These are phyloP conservation scores for Cutaneotrichosporon arboriforme DNA, from an alignment of 1,284 basidiomycete genomes.

Conservation along the genomic window DNA sequence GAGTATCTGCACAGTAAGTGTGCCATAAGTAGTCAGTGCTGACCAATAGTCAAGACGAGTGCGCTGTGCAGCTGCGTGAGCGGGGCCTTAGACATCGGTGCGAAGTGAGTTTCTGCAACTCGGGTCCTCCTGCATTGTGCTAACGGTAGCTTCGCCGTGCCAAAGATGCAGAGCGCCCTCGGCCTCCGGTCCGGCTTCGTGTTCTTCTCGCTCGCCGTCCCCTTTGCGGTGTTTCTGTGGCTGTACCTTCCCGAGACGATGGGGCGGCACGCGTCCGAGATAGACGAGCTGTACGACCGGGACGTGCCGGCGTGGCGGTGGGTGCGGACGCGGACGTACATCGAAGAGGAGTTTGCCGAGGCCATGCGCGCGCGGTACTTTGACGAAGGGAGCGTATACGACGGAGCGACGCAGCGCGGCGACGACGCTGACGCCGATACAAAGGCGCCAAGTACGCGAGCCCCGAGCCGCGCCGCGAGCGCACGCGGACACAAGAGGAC, in stretches of 20 bases:
- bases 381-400: not conserved
- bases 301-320: conserved; percentile 44
- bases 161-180: conserved; percentile 20
- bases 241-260: conserved; percentile 28
- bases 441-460: too few species aligned
- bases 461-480: too few species aligned
- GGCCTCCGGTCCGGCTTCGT: conserved; percentile 22
- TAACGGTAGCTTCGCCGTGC: conserved; percentile 19
- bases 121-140: too few species aligned
- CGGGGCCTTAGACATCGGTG: conserved; percentile 18
- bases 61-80: conserved; percentile 14
- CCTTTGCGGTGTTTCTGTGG: conserved; percentile 22
- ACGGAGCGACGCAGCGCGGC: too few species aligned
- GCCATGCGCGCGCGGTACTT: not conserved
- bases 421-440: not conserved
- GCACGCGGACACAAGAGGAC: too few species aligned
- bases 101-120: not conserved
- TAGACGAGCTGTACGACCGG: conserved; percentile 45
- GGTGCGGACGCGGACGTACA: conserved; percentile 27
- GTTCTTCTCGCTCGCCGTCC: conserved; percentile 19
- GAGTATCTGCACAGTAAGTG: conserved; percentile 15
- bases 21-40: too few species aligned
- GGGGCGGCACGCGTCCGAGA: conserved; percentile 25
- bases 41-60: conserved; percentile 18
- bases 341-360: conserved; percentile 14